A percentile compares a stretch with the other conserved stretches of the same genome.
phyloP scores from a whole-genome alignment of 495 filamentous ascomycete species.

The Hyaloscypha bicolor region DNA sequence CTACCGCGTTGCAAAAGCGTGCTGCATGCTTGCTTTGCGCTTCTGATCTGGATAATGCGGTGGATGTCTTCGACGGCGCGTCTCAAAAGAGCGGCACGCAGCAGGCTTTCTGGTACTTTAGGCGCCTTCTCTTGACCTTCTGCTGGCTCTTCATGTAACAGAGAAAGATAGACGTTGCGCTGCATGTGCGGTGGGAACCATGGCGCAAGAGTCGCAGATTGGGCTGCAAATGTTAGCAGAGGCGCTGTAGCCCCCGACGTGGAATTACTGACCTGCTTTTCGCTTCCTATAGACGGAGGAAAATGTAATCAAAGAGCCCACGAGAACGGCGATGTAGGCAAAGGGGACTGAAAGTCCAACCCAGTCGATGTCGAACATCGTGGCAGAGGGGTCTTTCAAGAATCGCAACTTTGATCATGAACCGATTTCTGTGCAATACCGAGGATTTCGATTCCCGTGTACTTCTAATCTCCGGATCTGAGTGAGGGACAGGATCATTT shows the following conservation, averaged over 20 bases:
- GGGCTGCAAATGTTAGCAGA: constrained; percentile 40
- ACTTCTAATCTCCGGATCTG: neutral
- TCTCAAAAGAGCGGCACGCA: constrained; percentile 88
- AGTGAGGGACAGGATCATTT: neutral
- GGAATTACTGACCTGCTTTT: constrained; percentile 70
- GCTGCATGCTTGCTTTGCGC: constrained; percentile 81
- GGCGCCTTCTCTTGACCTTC: constrained; percentile 65
- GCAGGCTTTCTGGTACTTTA: constrained; percentile 78
- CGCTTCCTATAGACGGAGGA: constrained; percentile 90
- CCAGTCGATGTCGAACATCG: constrained; percentile 74
- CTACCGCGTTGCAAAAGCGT: constrained; percentile 84
- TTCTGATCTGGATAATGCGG: constrained; percentile 82
- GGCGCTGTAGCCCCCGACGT: neutral
- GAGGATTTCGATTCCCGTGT: neutral
- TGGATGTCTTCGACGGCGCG: constrained; percentile 90
- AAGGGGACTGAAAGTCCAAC: constrained; percentile 77
- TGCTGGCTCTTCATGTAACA: constrained; percentile 81
- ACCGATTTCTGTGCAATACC: neutral
- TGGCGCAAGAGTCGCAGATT: constrained; percentile 79
- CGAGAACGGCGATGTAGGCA: constrained; percentile 82
- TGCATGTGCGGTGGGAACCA: constrained; percentile 92
- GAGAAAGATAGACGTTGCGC: constrained; percentile 90
- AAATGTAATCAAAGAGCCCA: constrained; percentile 88
- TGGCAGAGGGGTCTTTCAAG: neutral
- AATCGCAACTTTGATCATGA: neutral